Base-by-base conservation (phyloP, 371 early-diverging fungal species). In the Rhizomucor pusillus region DNA sequence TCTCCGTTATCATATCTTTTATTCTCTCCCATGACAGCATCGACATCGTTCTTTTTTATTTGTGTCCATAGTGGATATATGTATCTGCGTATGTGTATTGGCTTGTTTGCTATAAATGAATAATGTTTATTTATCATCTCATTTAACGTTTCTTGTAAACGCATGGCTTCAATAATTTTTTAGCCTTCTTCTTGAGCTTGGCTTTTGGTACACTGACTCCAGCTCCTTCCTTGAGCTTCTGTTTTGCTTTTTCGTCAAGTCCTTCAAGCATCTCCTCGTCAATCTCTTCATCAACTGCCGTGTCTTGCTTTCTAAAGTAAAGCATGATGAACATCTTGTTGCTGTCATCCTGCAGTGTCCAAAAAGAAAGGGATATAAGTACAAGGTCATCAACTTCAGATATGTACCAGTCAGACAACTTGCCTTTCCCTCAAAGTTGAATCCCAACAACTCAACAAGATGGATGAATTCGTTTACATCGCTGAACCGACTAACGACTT, bases 301-400 rank as follows among this genome's bases (percentile, higher is more conserved):
- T 54, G 19, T 47, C 59, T 9, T 65, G 66, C 56, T 93, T 93
- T 43, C 77, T 66, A 59, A 94, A 92, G 36, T 92, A 90, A 19
- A 95, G 70, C 73, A 93, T 78, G 50, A 91, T 81, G 80, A 97
- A 97, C 95, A 94, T 94, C 59, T 91, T 93, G 82, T 93, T 95
- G 33, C 72, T 69, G 19, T 79, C 79, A 48, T 88, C 86, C 65
- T 77, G 68, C 7, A 3, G 29, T 29, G 7, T 29, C 29, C 3
- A 29, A 29, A 29, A 5, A 29, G 5, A 29, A 29, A 29, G 29
- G 16, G 29, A 39, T 33, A 51, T 34, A 34, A 18, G 16, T 41
- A 48, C 24, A 29, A 50, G 16, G 34, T 46, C n/a, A 44, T 16
- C 22, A 36, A 36, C 18, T 14, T 12, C 1, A 29, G 3, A 7